phyloP scores from a whole-genome alignment of 257 asterid species.

The Solanum rostratum region DNA sequence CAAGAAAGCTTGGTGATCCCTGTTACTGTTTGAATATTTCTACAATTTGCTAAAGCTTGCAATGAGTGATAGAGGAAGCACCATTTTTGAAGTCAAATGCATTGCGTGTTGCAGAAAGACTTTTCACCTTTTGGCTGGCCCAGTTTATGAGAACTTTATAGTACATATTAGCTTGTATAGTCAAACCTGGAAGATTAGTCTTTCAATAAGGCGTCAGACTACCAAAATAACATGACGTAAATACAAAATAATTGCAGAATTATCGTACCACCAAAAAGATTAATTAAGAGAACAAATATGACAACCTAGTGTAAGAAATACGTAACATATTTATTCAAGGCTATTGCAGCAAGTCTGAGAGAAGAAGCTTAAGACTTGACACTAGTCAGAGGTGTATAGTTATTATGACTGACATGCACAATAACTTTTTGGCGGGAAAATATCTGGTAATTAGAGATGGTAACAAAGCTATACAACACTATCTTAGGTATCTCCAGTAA shows the following conservation, averaged over 20 bases:
- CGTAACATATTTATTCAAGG: not conserved
- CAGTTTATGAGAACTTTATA: slow-evolving; percentile 75
- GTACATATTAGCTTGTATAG: slow-evolving; percentile 78
- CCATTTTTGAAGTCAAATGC: slow-evolving; percentile 85
- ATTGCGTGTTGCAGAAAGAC: slow-evolving; percentile 62
- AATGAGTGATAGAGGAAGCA: slow-evolving; percentile 13
- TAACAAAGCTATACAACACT: not conserved
- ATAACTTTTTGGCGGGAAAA: not conserved
- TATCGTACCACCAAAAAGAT: not conserved
- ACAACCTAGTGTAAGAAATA: not conserved
- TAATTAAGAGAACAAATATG: not conserved
- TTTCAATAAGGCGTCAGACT: not conserved
- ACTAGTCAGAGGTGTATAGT: not conserved
- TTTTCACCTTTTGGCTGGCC: slow-evolving; percentile 98
- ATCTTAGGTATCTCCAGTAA: not conserved
- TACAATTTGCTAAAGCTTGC: not conserved
- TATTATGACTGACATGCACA: not conserved
- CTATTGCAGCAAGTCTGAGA: not conserved
- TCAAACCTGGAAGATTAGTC: slow-evolving; percentile 52
- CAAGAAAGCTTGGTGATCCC: not conserved
- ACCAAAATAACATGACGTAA: not conserved
- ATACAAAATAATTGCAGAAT: not conserved
- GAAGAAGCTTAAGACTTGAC: not conserved
- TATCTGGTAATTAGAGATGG: not conserved
- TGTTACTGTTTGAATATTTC: not conserved